Percentiles rank a stretch among this genome's conserved stretches.
Evolutionary conservation across 768 basidiomycete species (phyloP).

Genomic region (Suillus discolor): DNA sequence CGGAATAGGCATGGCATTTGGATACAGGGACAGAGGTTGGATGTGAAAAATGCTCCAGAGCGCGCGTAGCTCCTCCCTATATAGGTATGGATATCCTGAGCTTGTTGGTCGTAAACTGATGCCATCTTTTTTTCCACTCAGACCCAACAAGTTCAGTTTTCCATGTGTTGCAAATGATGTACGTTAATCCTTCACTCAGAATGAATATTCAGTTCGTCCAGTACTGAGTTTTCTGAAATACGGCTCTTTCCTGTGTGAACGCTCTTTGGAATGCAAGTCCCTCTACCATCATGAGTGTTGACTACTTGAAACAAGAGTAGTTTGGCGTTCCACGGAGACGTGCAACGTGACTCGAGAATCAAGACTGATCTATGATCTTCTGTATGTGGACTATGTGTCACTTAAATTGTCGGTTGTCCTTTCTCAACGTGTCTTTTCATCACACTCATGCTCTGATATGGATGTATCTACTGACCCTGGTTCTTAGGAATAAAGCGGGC

Average conservation of each 20-base stretch:
- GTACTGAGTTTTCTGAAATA: neutral
- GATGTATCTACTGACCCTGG: neutral
- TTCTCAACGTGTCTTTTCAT: neutral
- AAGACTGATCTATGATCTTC: neutral
- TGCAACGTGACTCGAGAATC: neutral
- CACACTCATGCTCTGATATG: neutral
- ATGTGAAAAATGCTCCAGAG: neutral
- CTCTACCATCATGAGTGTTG: neutral
- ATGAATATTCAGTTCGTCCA: neutral
- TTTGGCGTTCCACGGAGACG: neutral
- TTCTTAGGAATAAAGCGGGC: constrained; percentile 59
- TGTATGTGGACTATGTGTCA: neutral
- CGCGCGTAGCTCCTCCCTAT: no score
- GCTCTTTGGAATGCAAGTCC: neutral
- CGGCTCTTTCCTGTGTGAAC: neutral
- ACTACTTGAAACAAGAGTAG: neutral
- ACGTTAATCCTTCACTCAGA: neutral
- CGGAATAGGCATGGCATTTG: constrained; percentile 71
- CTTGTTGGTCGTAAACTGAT: neutral
- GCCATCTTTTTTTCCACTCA: neutral
- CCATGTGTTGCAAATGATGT: neutral
- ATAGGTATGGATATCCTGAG: neutral
- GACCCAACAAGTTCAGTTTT: neutral
- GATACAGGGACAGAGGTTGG: constrained; percentile 63
- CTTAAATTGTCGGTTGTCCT: neutral